A percentile compares a stretch with the other conserved stretches of the same genome.
Conservation (phyloP, 2,329 filamentous ascomycete genomes). For the Pyricularia grisea region DNA sequence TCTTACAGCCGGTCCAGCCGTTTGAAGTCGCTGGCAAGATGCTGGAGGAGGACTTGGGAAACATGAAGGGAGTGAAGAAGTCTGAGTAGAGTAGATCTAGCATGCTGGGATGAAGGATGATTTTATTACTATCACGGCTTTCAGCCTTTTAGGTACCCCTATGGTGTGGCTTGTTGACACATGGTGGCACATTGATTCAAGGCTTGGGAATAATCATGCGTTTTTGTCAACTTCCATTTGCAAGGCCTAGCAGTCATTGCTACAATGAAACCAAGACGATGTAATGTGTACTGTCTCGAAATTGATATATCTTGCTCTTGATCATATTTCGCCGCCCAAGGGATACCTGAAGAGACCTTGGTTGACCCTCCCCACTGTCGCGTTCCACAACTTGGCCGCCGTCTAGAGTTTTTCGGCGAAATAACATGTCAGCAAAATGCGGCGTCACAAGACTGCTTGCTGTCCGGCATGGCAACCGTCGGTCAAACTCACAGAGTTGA, state of each 20-base stretch:
- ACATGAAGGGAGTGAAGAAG: constrained; percentile 11
- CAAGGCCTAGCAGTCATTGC: neutral
- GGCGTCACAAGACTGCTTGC: neutral
- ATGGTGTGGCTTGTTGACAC: neutral
- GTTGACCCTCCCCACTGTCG: constrained; percentile 37
- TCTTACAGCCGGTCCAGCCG: constrained; percentile 19
- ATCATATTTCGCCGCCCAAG: constrained; percentile 40
- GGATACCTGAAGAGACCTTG: constrained; percentile 38
- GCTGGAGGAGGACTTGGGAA: constrained; percentile 22
- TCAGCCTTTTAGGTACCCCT: neutral
- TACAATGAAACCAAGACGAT: neutral
- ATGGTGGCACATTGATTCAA: neutral
- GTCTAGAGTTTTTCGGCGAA: constrained; percentile 17
- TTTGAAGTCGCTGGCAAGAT: constrained; percentile 10
- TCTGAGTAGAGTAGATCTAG: neutral
- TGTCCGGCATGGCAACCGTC: neutral
- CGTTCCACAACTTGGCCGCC: constrained; percentile 35
- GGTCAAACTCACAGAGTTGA: constrained; percentile 10
- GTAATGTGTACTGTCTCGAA: neutral
- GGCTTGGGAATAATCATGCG: neutral
- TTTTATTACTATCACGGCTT: neutral
- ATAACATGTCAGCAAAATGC: neutral
- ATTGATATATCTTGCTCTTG: neutral
- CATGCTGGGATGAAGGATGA: neutral
- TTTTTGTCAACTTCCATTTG: neutral